Evolutionary conservation across 345 rosid species (phyloP).

Genomic region (Populus deltoides): DNA sequence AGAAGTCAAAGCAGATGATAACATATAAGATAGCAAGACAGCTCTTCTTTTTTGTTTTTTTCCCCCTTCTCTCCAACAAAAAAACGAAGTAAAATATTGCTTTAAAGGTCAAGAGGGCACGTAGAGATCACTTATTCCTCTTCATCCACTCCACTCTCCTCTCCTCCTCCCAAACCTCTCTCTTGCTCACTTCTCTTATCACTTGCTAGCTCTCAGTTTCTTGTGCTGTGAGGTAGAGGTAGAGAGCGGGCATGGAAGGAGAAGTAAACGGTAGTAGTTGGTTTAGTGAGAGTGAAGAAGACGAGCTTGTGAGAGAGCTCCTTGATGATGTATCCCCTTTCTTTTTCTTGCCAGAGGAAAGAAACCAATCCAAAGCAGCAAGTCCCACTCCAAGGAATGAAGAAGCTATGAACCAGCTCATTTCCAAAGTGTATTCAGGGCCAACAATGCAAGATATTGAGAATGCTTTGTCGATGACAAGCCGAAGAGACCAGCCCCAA

Average conservation of each 20-base stretch:
- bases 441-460: conserved; percentile 58
- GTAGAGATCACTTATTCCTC: conserved; percentile 28
- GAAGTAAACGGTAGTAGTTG: conserved; percentile 20
- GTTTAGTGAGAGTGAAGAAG: conserved; percentile 27
- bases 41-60: not conserved
- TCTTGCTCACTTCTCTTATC: conserved; percentile 12
- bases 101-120: conserved; percentile 23
- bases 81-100: conserved; percentile 1
- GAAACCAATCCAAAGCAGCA: conserved; percentile 15
- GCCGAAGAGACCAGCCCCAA: conserved; percentile 20
- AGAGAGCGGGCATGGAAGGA: conserved; percentile 25
- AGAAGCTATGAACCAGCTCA: conserved; percentile 24
- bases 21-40: not conserved
- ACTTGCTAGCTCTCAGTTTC: not conserved
- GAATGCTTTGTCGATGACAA: conserved; percentile 37
- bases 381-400: conserved; percentile 16
- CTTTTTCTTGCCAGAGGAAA: conserved; percentile 33
- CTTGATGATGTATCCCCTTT: conserved; percentile 50
- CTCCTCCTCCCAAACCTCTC: conserved; percentile 11
- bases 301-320: conserved; percentile 46
- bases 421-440: conserved; percentile 47
- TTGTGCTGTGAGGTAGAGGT: not conserved
- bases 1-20: conserved; percentile 23
- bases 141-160: conserved; percentile 52
- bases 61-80: not conserved